Percentiles rank a stretch among this genome's conserved stretches.
Evolutionary conservation across 2,329 filamentous ascomycete species (phyloP).

Genomic region (Fusarium brachygibbosum): DNA sequence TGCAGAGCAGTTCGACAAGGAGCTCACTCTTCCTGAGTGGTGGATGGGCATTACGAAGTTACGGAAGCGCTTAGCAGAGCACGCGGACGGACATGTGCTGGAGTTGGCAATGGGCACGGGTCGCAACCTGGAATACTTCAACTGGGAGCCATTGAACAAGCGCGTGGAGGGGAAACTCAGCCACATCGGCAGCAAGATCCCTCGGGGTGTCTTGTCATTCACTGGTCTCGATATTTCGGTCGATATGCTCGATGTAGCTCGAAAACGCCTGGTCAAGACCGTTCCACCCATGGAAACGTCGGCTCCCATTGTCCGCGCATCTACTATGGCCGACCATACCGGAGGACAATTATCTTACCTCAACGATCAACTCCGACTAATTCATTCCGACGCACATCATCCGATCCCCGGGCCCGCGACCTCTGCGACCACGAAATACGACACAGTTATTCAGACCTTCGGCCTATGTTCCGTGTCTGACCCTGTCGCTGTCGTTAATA

Average conservation of each 20-base stretch:
- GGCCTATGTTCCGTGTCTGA: constrained; percentile 73
- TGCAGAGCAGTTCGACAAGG: constrained; percentile 70
- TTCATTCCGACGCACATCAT: constrained; percentile 63
- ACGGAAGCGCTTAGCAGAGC: constrained; percentile 62
- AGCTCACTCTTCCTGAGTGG: constrained; percentile 69
- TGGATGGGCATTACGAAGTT: constrained; percentile 68
- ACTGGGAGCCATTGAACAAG: constrained; percentile 62
- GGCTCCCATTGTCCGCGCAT: constrained; percentile 51
- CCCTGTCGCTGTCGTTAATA: constrained; percentile 66
- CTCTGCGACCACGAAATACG: constrained; percentile 64
- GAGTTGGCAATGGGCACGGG: constrained; percentile 75
- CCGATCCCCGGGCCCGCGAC: constrained; percentile 55
- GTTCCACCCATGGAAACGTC: constrained; percentile 57
- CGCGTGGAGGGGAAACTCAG: constrained; percentile 24
- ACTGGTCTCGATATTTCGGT: constrained; percentile 73
- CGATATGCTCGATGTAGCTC: constrained; percentile 71
- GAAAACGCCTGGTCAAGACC: constrained; percentile 63
- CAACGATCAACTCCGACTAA: constrained; percentile 60
- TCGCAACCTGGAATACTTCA: constrained; percentile 70
- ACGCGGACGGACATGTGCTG: constrained; percentile 69
- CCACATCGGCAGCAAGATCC: constrained; percentile 9
- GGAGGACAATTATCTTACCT: constrained; percentile 58
- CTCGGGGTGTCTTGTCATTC: constrained; percentile 63
- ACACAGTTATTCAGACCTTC: constrained; percentile 75
- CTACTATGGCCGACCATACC: constrained; percentile 53